Base-by-base conservation (phyloP, 1,139 yeast species). In the Blastobotrys arbuscula region DNA sequence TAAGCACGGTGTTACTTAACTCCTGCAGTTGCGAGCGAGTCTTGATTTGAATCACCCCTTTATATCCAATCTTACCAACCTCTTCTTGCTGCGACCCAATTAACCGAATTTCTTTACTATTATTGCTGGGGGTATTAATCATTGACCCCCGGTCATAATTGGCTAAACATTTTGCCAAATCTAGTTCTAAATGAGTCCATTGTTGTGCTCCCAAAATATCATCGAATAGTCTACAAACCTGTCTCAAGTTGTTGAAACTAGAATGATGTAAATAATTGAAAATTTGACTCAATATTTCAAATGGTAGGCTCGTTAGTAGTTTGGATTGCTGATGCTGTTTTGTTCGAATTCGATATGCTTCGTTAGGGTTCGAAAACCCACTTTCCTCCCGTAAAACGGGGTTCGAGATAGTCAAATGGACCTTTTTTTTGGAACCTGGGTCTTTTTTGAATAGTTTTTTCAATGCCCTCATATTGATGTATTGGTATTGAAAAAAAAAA, bases 181-280 rank as follows among this genome's bases (percentile, higher is more conserved):
- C 47, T 2, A 44, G 38, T 20, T 44, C 42, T 8, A 44, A 15
- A 30, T 44, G 47, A n/a, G 23, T 24, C 47, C 47, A 44, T 13
- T 30, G 28, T 20, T 24, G 42, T 3, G 38, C 26, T 2, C 47
- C 47, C 9, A 44, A 28, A 3, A 44, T 16, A 20, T 44, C 47
- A 19, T 44, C 47, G 16, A 44, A 44, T 30, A 44, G 16, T 5
- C 47, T 26, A 28, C 47, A 44, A 13, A 31, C 30, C 18, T 34
- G 33, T 28, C 47, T 24, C 4, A 44, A 12, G 9, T 28, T 19
- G 10, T 39, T 21, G 23, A 35, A 44, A 15, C 23, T 28, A 6
- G 12, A n/a, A 5, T 15, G 2, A 3, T 37, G 31, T 16, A 44
- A 31, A 12, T 37, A 15, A 21, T 36, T 19, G 38, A 44, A 44